A percentile compares a stretch with the other conserved stretches of the same genome.
phyloP scores from a whole-genome alignment of 140 eudicot species.

The Ambrosia hybrid region DNA sequence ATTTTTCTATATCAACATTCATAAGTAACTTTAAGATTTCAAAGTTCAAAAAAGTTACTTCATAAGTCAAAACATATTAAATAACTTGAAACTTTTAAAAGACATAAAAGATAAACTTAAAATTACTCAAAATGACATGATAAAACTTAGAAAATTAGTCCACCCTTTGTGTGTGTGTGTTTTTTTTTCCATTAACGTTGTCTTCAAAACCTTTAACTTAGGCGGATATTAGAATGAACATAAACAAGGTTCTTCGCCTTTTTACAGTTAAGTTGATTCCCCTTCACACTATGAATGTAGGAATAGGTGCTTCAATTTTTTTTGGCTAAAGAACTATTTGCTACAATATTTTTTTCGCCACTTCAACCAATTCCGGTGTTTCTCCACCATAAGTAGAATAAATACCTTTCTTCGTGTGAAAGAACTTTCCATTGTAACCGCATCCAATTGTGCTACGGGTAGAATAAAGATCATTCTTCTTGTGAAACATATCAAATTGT shows the following conservation, averaged over 20 bases:
- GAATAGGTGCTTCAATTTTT: background rate
- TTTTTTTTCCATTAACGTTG: no score
- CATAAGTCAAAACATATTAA: no score
- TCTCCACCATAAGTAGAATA: background rate
- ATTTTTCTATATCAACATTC: no score
- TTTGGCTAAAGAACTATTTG: slow-evolving; percentile 8
- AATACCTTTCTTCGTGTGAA: background rate
- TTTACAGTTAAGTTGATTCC: background rate
- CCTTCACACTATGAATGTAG: slow-evolving; percentile 14
- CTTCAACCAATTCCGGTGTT: slow-evolving; percentile 6
- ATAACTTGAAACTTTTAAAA: no score
- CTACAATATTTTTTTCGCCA: slow-evolving; percentile 5
- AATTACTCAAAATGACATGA: no score
- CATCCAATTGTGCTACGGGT: slow-evolving; percentile 3
- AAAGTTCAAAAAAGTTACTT: no score
- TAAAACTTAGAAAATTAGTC: no score
- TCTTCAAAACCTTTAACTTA: slow-evolving; percentile 2
- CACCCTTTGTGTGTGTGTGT: no score
- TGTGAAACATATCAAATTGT: slow-evolving; percentile 2
- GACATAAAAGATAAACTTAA: no score
- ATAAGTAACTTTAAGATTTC: no score
- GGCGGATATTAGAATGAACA: slow-evolving; percentile 15
- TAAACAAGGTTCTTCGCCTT: slow-evolving; percentile 11
- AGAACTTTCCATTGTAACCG: slow-evolving; percentile 9
- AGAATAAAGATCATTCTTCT: slow-evolving; percentile 14